Evolutionary conservation across 2,329 filamentous ascomycete species (phyloP).

Genomic region (Xylariaceae sp.): DNA sequence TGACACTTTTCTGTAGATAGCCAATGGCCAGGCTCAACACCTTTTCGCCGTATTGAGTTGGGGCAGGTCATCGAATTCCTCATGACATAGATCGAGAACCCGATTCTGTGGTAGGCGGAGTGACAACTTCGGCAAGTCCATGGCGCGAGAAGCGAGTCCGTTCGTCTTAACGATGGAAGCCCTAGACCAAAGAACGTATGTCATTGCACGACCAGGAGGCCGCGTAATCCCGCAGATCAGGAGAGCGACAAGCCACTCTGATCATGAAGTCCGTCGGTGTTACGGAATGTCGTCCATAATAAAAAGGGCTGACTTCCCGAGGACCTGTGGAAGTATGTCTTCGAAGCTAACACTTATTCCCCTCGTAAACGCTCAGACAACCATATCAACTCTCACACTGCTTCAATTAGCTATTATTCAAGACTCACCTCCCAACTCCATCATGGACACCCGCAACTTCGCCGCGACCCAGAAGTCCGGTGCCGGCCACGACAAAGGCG

Average conservation of each 20-base stretch:
- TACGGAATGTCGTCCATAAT: background rate
- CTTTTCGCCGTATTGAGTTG: background rate
- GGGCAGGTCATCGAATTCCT: constrained; percentile 3
- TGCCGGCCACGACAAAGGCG: background rate
- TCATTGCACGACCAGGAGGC: constrained; percentile 14
- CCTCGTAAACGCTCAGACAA: background rate
- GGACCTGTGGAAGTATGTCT: background rate
- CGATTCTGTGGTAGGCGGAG: constrained; percentile 4
- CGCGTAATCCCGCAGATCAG: constrained; percentile 10
- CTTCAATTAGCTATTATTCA: background rate
- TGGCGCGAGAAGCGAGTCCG: background rate
- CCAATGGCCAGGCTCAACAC: background rate
- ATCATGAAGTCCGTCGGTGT: background rate
- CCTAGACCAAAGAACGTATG: background rate
- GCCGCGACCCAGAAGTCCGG: constrained; percentile 1
- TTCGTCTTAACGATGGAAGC: background rate
- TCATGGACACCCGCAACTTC: constrained; percentile 5
- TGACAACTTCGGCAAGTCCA: constrained; percentile 8
- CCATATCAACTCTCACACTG: background rate
- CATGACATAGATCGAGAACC: constrained; percentile 10
- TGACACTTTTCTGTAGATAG: constrained; percentile 1
- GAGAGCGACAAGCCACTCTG: background rate
- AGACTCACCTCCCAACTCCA: background rate
- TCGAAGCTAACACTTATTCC: background rate
- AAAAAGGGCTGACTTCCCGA: constrained; percentile 3